Base-by-base conservation (phyloP, 306 rosid species). In the Morella rubra region DNA sequence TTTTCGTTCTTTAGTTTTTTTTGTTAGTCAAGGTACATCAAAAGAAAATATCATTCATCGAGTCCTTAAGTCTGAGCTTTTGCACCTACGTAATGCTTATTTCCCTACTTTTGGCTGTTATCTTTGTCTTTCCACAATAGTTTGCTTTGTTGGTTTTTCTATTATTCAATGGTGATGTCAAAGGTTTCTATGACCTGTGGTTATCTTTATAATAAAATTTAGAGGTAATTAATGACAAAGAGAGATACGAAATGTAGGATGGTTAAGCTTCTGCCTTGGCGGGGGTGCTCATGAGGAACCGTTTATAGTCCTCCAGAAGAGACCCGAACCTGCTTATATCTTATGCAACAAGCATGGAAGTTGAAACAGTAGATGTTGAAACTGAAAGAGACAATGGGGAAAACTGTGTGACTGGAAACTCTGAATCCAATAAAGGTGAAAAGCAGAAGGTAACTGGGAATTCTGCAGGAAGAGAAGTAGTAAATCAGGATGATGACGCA, bases 331-430 rank as follows among this genome's bases (percentile, higher is more conserved):
- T 66, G 37, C 50, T 45, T 19, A 55, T 69, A 74, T 49, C 44
- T 22, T 76, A 72, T 20, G 51, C 52, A 76, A 32, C 73, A 73
- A 74, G 77, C 50, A 87, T 87, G 97, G 89, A 87, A 46, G 74
- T 54, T 73, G 89, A 80, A 67, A 73, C 81, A 79, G 77, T 75
- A 42, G 81, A 81, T 67, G 79, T 18, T 65, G 94, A 85, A 51
- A 83, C 9, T 65, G 94, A 83, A 46, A 83, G 80, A 70, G 89
- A 78, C 41, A 81, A 76, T 74, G 52, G 73, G 70, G 89, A 82
- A 27, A 81, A 71, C 66, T 58, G 40, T 49, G 74, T 76, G 73
- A 62, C 58, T 45, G 86, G 76, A 81, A 82, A 53, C 80, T 61
- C 72, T 49, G 80, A 82, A 79, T 68, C 74, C 65, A 76, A 65